Evolutionary conservation across 2,329 filamentous ascomycete genomes (phyloP), one percentile per base, ranked within the genome.

Genomic region (Epichloe gansuensis): DNA sequence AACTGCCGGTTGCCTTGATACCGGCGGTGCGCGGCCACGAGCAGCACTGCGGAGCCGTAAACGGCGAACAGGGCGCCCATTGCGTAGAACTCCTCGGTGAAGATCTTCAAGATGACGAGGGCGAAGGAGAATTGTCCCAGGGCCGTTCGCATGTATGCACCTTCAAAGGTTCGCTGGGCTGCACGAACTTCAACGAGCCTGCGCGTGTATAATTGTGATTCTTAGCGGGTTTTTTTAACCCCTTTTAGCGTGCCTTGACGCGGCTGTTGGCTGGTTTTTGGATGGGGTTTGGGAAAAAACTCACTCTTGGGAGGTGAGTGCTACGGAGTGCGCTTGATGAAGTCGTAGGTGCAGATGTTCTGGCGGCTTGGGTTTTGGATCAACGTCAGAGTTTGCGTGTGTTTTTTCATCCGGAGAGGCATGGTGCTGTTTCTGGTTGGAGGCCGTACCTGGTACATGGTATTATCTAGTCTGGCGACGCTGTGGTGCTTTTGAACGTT

Each of bases 11-110:
- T 95, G 53, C 93, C 91, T 69, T 96, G 88, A 64, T 91, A 88
- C 51, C 93, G 82, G 54, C 93, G 80, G 69, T 94, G 94, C 51
- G 89, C 74, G 61, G 89, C 86, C 55, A 94, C 88, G 28, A 88
- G 75, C 64, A 97, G 74, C 47, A 98, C 80, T 6, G 88, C 88
- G 3, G 85, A 83, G 12, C 91, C 93, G 64, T 97, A 97, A 48
- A 89, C 83, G 44, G 93, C 91, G 66, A 96, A 96, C 35, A 98
- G 76, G 6, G 93, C 93, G n/a, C 93, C 93, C 57, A 96, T 95
- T 60, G 86, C 83, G 71, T 97, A 97, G 74, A 98, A 97, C 65
- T 97, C 93, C 50, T 84, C 80, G 8, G 90, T 96, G 73, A 98
- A 97, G 69, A 98, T 94, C 72, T 94, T 95, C 53, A 70, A 61